Base-by-base conservation (phyloP, 2,329 filamentous ascomycete genomes). In the Neofusicoccum laricinum region DNA sequence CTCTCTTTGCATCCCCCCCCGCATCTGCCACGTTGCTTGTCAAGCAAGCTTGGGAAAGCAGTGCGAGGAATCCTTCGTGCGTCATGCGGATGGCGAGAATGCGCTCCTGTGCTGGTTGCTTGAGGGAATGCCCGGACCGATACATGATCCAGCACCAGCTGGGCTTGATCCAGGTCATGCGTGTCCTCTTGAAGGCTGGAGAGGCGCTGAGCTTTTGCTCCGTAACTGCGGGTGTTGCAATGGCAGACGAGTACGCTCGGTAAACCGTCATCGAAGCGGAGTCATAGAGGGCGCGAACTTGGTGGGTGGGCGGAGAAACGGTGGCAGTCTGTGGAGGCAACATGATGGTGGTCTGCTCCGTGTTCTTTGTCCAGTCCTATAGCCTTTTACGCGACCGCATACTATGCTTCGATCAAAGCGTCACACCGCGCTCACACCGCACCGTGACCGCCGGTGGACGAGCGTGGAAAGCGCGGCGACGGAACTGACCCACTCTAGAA, bases 131-230 rank as follows among this genome's bases (percentile, higher is more conserved):
- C 15, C 85, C 86, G 19, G 80, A 79, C 53, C 86, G 85, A 71
- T 89, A 88, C 74, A 87, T 82, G 82, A 88, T 86, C 86, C 86
- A 89, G 51, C 79, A 76, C 81, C 85, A 89, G 65, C 81, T 84
- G 0, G 86, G 86, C 69, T 88, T 88, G 68, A 88, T 82, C 86
- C 86, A 88, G 3, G 86, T 88, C 85, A 87, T 88, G 59, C 86
- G 81, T 1, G 73, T 73, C n/a, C 77, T 76, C 14, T 74, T 78
- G 75, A 88, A 88, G 6, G 79, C 74, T 2, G 83, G 77, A 0
- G 83, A 85, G 0, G 84, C 82, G 53, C 81, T 74, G 45, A 89
- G 81, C 8, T 76, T 81, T 68, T 88, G 85, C 1, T 75, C 63
- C 2, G 73, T 61, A 6, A 88, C 77, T 4, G 86, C 86, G 3